phyloP scores from a whole-genome alignment of 257 asterid species.

The Lycium barbarum region DNA sequence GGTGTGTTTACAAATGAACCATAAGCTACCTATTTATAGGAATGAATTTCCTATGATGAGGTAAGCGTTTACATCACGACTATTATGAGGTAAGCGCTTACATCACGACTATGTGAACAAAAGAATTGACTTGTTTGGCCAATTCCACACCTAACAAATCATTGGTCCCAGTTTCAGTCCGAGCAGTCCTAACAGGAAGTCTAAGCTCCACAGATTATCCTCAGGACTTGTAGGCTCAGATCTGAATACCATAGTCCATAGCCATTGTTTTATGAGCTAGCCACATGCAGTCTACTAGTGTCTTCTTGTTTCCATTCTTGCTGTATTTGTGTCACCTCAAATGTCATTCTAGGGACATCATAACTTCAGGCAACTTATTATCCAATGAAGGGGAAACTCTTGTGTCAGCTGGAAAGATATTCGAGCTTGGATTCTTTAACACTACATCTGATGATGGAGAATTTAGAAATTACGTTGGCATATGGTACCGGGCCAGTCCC shows the following conservation, averaged over 20 bases:
- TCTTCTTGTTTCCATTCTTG: background rate
- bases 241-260: background rate
- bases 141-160: too few relatives aligned
- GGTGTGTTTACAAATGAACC: too few relatives aligned
- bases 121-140: too few relatives aligned
- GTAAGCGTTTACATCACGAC: too few relatives aligned
- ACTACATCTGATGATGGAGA: background rate
- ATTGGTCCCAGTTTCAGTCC: background rate
- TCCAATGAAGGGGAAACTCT: conserved; percentile 17
- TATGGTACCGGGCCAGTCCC: conserved; percentile 37
- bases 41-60: too few relatives aligned
- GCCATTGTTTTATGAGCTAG: background rate
- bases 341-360: background rate
- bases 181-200: background rate
- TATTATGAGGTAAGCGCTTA: too few relatives aligned
- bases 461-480: conserved; percentile 34
- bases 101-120: too few relatives aligned
- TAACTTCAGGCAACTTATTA: background rate
- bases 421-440: conserved; percentile 46
- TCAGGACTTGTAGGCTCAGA: background rate
- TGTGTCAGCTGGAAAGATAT: conserved; percentile 44
- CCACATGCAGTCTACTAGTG: background rate
- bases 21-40: too few relatives aligned
- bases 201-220: background rate
- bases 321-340: background rate